Conservation (phyloP, 2,329 filamentous ascomycete species). For the Hypoxylon sp. region DNA sequence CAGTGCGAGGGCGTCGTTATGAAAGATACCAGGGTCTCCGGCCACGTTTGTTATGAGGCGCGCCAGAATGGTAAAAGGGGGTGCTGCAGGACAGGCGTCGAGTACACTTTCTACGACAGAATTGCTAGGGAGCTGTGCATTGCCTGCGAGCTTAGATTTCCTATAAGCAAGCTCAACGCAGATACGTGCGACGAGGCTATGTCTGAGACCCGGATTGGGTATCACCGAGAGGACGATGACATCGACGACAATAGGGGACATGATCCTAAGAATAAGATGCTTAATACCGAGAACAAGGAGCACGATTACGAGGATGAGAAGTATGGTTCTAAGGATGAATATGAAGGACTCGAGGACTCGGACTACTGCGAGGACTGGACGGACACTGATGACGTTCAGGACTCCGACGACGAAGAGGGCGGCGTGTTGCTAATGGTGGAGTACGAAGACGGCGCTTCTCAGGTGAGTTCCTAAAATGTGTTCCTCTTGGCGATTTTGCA, state of each 20-base stretch:
- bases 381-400: neutral
- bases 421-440: neutral
- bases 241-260: slow-evolving; percentile 42
- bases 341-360: too few species aligned
- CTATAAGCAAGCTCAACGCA: slow-evolving; percentile 20
- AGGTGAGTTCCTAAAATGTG: neutral
- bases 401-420: neutral
- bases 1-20: slow-evolving; percentile 37
- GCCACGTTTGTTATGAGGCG: slow-evolving; percentile 46
- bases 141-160: slow-evolving; percentile 43
- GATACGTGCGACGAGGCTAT: slow-evolving; percentile 33
- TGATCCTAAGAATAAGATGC: slow-evolving; percentile 17
- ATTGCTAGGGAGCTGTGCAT: slow-evolving; percentile 40
- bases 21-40: slow-evolving; percentile 31
- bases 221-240: slow-evolving; percentile 38
- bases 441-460: neutral
- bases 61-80: slow-evolving; percentile 27
- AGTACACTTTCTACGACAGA: slow-evolving; percentile 37
- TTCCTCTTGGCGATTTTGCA: neutral
- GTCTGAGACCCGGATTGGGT: slow-evolving; percentile 1
- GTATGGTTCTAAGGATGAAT: too few species aligned
- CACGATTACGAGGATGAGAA: neutral
- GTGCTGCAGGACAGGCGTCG: slow-evolving; percentile 45
- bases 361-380: neutral
- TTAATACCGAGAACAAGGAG: slow-evolving; percentile 26